A percentile compares a stretch with the other conserved stretches of the same genome.
phyloP scores from a whole-genome alignment of 1,284 basidiomycete species.

The Ceratobasidium sp. region DNA sequence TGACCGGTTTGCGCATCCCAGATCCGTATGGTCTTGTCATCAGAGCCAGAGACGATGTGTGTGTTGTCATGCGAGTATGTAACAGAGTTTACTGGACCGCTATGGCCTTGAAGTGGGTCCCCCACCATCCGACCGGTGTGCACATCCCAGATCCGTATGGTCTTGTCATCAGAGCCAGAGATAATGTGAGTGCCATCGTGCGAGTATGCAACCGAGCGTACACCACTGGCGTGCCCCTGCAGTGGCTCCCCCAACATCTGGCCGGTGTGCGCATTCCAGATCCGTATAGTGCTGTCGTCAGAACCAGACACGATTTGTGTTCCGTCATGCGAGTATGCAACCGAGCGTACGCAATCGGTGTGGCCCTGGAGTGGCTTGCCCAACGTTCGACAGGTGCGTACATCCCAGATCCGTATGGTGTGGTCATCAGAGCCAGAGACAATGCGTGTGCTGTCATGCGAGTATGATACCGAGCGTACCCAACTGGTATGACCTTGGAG shows the following conservation, averaged over 20 bases:
- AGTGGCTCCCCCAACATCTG: neutral
- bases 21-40: neutral
- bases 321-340: no score
- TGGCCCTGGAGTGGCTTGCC: no score
- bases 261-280: neutral
- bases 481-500: no score
- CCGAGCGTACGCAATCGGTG: no score
- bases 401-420: no score
- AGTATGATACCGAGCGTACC: no score
- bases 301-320: no score
- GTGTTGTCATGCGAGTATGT: neutral
- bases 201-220: neutral
- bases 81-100: neutral
- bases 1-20: neutral
- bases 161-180: neutral
- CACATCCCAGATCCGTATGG: neutral
- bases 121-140: neutral
- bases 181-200: neutral
- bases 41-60: neutral
- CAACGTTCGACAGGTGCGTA: no score
- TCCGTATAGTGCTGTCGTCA: no score
- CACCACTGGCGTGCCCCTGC: neutral
- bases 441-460: no score
- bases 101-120: neutral
- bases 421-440: no score